phyloP scores from a whole-genome alignment of 2,329 filamentous ascomycete genomes.

The Sclerotinia glacialis region DNA sequence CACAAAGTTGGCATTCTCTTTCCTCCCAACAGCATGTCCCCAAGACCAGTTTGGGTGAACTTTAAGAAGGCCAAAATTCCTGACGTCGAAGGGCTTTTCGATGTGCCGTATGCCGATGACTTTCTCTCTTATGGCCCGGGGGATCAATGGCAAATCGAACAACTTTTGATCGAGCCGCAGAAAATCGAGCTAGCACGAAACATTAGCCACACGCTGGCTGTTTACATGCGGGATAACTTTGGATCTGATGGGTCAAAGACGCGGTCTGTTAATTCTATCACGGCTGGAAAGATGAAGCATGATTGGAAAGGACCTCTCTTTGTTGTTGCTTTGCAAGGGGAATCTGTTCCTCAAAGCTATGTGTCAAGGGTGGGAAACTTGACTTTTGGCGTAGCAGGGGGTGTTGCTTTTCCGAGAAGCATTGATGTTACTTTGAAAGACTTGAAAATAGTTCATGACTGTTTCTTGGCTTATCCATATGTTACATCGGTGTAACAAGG shows the following conservation, averaged over 20 bases:
- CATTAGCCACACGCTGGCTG: background rate
- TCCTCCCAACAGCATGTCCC: background rate
- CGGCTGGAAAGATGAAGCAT: background rate
- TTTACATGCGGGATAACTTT: conserved; percentile 1
- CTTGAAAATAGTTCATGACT: conserved; percentile 12
- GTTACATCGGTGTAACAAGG: too few species aligned
- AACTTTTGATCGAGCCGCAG: background rate
- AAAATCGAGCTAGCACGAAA: background rate
- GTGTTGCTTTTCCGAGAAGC: background rate
- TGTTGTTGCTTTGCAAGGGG: background rate
- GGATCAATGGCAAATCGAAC: background rate
- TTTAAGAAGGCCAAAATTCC: background rate
- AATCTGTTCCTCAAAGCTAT: background rate
- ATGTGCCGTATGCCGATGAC: background rate
- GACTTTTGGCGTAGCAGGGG: background rate
- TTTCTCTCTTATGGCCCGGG: background rate
- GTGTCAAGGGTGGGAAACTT: background rate
- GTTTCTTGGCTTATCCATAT: conserved; percentile 6
- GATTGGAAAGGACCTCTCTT: background rate
- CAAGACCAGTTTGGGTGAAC: background rate
- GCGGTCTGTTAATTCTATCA: background rate
- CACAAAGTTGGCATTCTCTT: background rate
- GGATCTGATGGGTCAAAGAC: conserved; percentile 9
- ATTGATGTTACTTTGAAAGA: conserved; percentile 6
- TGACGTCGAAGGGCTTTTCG: background rate